Base-by-base conservation (phyloP, 1,284 basidiomycete genomes). In the Bondarzewia mesenterica region DNA sequence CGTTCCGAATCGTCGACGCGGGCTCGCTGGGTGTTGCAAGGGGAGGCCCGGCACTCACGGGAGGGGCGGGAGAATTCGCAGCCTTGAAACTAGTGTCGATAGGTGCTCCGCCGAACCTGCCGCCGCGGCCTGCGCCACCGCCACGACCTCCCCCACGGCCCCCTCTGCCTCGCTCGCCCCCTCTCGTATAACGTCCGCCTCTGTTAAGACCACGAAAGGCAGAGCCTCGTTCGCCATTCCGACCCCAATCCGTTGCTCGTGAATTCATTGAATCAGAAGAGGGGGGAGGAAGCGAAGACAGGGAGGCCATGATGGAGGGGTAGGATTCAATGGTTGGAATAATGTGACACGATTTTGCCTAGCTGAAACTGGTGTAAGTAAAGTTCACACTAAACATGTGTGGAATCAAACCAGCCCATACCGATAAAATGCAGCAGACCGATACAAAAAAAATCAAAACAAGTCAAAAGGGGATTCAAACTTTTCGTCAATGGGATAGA, bases 191-290 rank as follows among this genome's bases (percentile, higher is more conserved):
- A 37, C 72, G 61, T 35, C 63, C 63, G 20, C 65, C 64, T 47
- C 54, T 59, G 36, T 52, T 48, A 14, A 47, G 20, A 5, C 66
- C 66, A 42, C 71, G 74, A 56, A 77, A 76, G 25, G 76, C 69
- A 27, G 74, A 66, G 8, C 73, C 73, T 49, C 73, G 62, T 36
- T 80, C 80, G 40, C 66, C 67, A 21, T 62, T 60, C 42, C 69
- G 68, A 40, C 61, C 63, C 78, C 78, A 78, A 45, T 69, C 69
- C 48, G 62, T 59, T n/a, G 45, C 49, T 45, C 69, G 66, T 46
- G 53, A 47, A 37, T 59, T 52, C 23, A 41, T n/a, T 18, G 47
- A 40, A 40, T 41, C 47, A 36, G 52, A 10, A 2, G 45, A 42
- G 7, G 39, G 46, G 23, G 46, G 39, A 8, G 36, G 48, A 42